phyloP scores from a whole-genome alignment of 139 green algal species.

The Zygnema cylindricum region DNA sequence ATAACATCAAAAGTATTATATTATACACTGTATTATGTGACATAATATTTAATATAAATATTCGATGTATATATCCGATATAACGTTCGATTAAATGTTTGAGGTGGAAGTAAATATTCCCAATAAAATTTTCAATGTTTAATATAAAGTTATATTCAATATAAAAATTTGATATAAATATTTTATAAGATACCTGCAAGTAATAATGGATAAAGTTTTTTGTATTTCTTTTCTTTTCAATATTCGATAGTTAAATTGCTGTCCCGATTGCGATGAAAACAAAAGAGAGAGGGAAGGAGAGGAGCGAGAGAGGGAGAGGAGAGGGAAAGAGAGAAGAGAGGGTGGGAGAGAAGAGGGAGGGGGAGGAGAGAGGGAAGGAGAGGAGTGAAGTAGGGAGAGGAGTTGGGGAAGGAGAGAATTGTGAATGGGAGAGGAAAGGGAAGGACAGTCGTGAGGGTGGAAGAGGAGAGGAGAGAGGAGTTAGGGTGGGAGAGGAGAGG shows the following conservation, averaged over 20 bases:
- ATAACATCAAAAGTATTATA: too few species aligned
- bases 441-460: neutral
- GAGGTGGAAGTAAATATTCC: too few species aligned
- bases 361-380: neutral
- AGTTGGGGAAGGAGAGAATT: neutral
- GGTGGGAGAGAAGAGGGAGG: constrained; percentile 21
- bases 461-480: neutral
- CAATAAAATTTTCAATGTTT: too few species aligned
- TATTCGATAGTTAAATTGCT: neutral
- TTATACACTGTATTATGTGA: too few species aligned
- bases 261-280: neutral
- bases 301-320: constrained; percentile 11
- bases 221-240: neutral
- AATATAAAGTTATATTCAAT: too few species aligned
- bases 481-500: neutral
- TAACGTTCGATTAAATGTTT: too few species aligned
- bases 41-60: too few species aligned
- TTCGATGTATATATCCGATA: too few species aligned
- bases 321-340: constrained; percentile 9
- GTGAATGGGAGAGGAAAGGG: constrained; percentile 49
- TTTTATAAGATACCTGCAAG: neutral
- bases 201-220: too few species aligned
- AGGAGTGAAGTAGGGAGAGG: constrained; percentile 15
- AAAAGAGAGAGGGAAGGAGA: neutral
- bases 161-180: too few species aligned